A percentile compares a stretch with the other conserved stretches of the same genome.
phyloP scores from a whole-genome alignment of 1,284 basidiomycete species.

The Phylloporus gajari region DNA sequence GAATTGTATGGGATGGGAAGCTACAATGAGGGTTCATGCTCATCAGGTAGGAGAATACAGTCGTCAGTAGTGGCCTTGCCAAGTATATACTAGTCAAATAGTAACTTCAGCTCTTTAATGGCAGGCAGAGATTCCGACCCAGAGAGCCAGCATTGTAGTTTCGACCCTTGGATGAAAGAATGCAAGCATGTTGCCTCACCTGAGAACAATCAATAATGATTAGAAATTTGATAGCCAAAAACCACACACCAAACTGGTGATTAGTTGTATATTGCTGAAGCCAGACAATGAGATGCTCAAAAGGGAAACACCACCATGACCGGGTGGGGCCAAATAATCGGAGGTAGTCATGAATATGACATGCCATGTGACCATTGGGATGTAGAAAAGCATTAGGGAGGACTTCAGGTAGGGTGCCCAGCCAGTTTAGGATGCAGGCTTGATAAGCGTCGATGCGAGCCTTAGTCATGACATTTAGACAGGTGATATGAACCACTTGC shows the following conservation, averaged over 20 bases:
- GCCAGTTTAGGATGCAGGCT: no score
- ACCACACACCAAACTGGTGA: no score
- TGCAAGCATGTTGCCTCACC: no score
- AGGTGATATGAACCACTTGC: not conserved
- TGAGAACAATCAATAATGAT: no score
- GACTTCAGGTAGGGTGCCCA: not conserved
- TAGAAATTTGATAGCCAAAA: no score
- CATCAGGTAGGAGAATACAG: not conserved
- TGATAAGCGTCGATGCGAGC: not conserved
- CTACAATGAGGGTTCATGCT: not conserved
- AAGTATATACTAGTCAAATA: not conserved
- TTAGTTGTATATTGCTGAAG: not conserved
- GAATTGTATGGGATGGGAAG: not conserved
- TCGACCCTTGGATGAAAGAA: no score
- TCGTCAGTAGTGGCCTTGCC: not conserved
- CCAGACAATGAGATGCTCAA: constrained; percentile 10
- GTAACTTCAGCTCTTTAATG: not conserved
- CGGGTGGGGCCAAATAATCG: constrained; percentile 18
- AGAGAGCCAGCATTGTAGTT: no score
- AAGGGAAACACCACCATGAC: constrained; percentile 26
- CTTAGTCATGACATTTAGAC: not conserved
- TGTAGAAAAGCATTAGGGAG: constrained; percentile 3
- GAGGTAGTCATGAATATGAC: constrained; percentile 20
- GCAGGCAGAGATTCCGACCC: not conserved
- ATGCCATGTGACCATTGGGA: constrained; percentile 11